Evolutionary conservation across 2,329 filamentous ascomycete genomes (phyloP).

Genomic region (Cytospora mali): DNA sequence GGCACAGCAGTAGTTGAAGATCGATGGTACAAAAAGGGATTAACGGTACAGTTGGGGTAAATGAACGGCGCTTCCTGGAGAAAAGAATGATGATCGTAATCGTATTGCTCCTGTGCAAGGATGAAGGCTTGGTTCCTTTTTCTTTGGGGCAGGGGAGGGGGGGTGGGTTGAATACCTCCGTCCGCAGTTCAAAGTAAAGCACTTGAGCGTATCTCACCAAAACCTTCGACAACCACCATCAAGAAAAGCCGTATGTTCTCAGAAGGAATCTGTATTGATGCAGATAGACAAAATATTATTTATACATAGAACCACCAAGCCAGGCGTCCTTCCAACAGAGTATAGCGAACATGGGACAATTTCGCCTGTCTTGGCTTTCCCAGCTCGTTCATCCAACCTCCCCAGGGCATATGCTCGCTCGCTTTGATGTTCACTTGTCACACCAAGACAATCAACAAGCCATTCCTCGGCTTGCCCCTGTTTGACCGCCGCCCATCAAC

Average conservation of each 20-base stretch:
- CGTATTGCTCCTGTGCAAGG: too few relatives aligned
- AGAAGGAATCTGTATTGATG: not conserved
- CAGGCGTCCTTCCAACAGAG: not conserved
- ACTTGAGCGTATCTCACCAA: not conserved
- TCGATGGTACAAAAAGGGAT: too few relatives aligned
- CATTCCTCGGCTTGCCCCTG: slow-evolving; percentile 1
- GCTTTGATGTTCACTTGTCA: not conserved
- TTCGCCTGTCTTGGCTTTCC: not conserved
- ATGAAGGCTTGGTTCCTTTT: too few relatives aligned
- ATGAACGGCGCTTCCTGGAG: too few relatives aligned
- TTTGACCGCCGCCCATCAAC: not conserved
- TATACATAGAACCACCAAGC: slow-evolving; percentile 1
- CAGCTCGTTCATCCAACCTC: not conserved
- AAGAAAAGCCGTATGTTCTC: not conserved
- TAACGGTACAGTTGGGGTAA: too few relatives aligned
- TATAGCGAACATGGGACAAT: not conserved
- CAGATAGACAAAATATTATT: slow-evolving; percentile 10
- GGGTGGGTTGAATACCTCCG: too few relatives aligned
- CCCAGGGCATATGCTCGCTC: not conserved
- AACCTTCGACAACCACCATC: not conserved
- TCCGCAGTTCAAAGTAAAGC: not conserved
- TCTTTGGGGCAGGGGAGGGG: too few relatives aligned
- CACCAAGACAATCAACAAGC: not conserved
- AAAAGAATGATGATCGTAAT: too few relatives aligned
- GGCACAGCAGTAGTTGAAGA: not conserved